These are phyloP conservation scores for Ceratobasidium theobromae DNA, from an alignment of 1,284 basidiomycete species.

Conservation along the genomic window DNA sequence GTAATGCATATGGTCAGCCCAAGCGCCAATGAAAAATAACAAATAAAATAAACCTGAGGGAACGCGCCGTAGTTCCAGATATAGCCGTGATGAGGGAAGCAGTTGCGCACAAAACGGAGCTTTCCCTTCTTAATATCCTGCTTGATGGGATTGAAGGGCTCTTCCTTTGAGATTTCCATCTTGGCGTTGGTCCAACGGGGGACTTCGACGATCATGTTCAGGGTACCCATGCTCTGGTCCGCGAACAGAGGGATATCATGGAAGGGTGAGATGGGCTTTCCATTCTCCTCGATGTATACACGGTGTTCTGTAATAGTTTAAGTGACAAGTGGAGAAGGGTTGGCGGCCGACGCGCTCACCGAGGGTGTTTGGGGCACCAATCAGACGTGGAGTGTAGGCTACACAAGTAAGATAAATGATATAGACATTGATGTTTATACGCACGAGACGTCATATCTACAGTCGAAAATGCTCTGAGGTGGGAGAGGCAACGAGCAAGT, in stretches of 20 bases:
- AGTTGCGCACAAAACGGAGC: slow-evolving; percentile 97
- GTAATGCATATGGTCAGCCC: slow-evolving; percentile 6
- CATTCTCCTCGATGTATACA: slow-evolving; percentile 88
- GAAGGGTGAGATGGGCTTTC: slow-evolving; percentile 85
- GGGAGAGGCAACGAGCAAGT: slow-evolving; percentile 6
- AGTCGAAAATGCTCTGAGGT: neutral
- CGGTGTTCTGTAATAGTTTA: slow-evolving; percentile 75
- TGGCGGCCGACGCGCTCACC: slow-evolving; percentile 53
- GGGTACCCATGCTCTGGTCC: slow-evolving; percentile 87
- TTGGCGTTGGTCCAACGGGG: slow-evolving; percentile 99
- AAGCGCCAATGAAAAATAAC: neutral
- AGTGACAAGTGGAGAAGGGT: neutral
- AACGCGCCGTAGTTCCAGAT: slow-evolving; percentile 99
- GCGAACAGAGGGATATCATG: slow-evolving; percentile 97
- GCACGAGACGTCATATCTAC: neutral
- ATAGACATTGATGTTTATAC: neutral
- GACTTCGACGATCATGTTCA: slow-evolving; percentile 99
- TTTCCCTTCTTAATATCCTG: slow-evolving; percentile 97
- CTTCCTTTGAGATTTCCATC: slow-evolving; percentile 98
- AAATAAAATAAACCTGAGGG: slow-evolving; percentile 68
- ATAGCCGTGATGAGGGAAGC: slow-evolving; percentile 99
- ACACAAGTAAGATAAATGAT: neutral
- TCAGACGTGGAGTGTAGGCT: slow-evolving; percentile 75
- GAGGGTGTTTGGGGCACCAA: slow-evolving; percentile 89
- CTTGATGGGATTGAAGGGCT: slow-evolving; percentile 98